phyloP scores from a whole-genome alignment of 1,284 basidiomycete species.

The Erythrobasidium hasegawianum region DNA sequence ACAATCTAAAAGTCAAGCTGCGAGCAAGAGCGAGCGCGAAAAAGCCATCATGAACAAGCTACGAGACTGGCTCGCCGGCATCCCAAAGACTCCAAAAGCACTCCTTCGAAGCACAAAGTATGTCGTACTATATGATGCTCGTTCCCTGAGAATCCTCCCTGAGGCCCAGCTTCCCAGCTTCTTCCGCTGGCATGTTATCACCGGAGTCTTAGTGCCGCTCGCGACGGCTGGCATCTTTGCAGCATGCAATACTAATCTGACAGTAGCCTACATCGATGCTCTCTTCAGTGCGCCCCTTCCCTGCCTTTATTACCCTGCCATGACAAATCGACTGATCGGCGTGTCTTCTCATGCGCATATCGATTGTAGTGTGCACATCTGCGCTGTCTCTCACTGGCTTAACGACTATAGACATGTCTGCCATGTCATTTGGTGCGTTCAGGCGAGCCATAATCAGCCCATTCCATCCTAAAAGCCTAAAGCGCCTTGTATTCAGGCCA shows the following conservation, averaged over 20 bases:
- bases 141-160: too few relatives aligned
- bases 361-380: constrained; percentile 23
- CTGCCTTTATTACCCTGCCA: not conserved
- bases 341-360: not conserved
- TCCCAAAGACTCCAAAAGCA: too few relatives aligned
- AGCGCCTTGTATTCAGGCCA: constrained; percentile 6
- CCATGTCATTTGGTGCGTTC: constrained; percentile 22
- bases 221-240: constrained; percentile 13
- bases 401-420: constrained; percentile 9
- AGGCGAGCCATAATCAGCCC: too few relatives aligned
- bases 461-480: too few relatives aligned
- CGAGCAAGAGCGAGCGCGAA: too few relatives aligned
- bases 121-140: too few relatives aligned
- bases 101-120: too few relatives aligned
- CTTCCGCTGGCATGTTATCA: constrained; percentile 25
- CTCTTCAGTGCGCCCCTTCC: constrained; percentile 19
- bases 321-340: not conserved
- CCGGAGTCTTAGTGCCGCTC: constrained; percentile 8
- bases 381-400: constrained; percentile 26
- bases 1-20: too few relatives aligned
- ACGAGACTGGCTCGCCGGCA: too few relatives aligned
- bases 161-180: constrained; percentile 12
- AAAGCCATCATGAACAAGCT: too few relatives aligned
- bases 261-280: constrained; percentile 16
- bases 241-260: constrained; percentile 19